These are phyloP conservation scores for Pezicula radicicola DNA, from an alignment of 2,329 filamentous ascomycete species.

Conservation along the genomic window DNA sequence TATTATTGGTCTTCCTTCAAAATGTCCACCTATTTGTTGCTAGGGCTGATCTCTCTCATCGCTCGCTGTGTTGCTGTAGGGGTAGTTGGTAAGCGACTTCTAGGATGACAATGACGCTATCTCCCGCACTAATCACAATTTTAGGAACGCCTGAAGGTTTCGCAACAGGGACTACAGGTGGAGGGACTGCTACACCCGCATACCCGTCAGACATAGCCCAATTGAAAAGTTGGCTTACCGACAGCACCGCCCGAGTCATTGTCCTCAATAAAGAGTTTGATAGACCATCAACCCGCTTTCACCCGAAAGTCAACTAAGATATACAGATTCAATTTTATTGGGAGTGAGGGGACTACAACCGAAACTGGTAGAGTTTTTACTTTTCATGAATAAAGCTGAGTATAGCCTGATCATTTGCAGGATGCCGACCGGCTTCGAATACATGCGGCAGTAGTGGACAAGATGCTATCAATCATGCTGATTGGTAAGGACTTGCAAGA, in stretches of 20 bases:
- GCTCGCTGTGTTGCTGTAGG: too few species aligned
- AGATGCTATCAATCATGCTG: conserved; percentile 53
- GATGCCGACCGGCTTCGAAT: conserved; percentile 53
- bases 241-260: conserved; percentile 52
- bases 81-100: too few species aligned
- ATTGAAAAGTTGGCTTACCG: conserved; percentile 55
- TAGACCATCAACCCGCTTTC: too few species aligned
- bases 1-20: too few species aligned
- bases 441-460: conserved; percentile 41
- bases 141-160: conserved; percentile 3
- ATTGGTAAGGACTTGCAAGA: conserved; percentile 1
- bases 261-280: conserved; percentile 46
- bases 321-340: conserved; percentile 37
- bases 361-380: conserved; percentile 3
- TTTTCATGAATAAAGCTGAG: neutral
- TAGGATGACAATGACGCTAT: too few species aligned
- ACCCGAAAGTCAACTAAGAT: too few species aligned
- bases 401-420: conserved; percentile 19
- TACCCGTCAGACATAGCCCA: conserved; percentile 50
- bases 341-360: conserved; percentile 38
- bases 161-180: conserved; percentile 50
- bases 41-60: too few species aligned
- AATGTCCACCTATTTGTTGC: too few species aligned
- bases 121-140: too few species aligned
- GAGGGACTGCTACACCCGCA: conserved; percentile 49